A percentile compares a stretch with the other conserved stretches of the same genome.
Evolutionary conservation across 2,329 filamentous ascomycete genomes (phyloP).

Genomic region (Talaromyces sp.): DNA sequence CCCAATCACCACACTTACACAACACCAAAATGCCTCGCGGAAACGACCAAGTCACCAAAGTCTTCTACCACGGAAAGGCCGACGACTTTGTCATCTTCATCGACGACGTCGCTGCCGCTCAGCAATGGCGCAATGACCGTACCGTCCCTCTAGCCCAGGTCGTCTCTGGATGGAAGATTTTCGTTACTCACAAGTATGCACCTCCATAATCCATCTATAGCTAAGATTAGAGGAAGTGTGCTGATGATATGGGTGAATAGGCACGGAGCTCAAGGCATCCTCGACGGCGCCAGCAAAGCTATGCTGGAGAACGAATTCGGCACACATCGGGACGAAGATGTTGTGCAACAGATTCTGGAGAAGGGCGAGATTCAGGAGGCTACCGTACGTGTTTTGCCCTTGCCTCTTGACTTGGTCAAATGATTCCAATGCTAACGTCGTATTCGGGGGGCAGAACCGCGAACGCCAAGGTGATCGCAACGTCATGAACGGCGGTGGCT

Average conservation of each 20-base stretch:
- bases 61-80: constrained; percentile 75
- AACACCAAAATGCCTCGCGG: constrained; percentile 63
- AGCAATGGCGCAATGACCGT: constrained; percentile 80
- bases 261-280: constrained; percentile 77
- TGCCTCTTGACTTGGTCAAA: background rate
- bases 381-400: constrained; percentile 45
- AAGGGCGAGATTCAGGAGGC: constrained; percentile 65
- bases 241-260: constrained; percentile 43
- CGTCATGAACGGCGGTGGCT: constrained; percentile 12
- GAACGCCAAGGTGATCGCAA: constrained; percentile 28
- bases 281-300: constrained; percentile 71
- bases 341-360: constrained; percentile 76
- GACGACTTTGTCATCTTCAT: constrained; percentile 68
- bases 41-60: constrained; percentile 67
- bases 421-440: no score
- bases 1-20: background rate
- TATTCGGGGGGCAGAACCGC: constrained; percentile 22
- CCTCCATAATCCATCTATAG: background rate
- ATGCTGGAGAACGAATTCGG: constrained; percentile 83
- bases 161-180: constrained; percentile 82
- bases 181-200: constrained; percentile 82
- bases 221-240: background rate
- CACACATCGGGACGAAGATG: constrained; percentile 72
- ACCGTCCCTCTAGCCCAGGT: constrained; percentile 78
- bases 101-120: constrained; percentile 43